phyloP scores from a whole-genome alignment of 1,284 basidiomycete genomes.

The Trichosporon inkin region DNA sequence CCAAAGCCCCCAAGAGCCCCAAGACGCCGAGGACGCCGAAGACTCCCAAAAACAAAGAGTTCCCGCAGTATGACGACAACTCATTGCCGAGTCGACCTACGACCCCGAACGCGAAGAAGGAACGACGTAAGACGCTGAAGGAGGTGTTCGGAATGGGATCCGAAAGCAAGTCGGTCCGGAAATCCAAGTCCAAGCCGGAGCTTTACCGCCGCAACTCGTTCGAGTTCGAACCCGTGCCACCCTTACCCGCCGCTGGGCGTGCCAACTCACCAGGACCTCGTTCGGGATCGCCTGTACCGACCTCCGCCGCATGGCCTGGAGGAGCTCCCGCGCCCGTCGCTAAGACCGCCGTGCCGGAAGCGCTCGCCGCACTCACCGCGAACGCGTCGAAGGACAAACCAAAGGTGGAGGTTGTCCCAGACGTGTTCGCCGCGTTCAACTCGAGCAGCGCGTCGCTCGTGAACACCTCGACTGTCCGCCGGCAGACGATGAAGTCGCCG shows the following conservation, averaged over 20 bases:
- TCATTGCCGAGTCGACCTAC: neutral
- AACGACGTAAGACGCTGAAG: slow-evolving; percentile 20
- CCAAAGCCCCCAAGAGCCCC: neutral
- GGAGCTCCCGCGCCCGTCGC: neutral
- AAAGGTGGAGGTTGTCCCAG: slow-evolving; percentile 21
- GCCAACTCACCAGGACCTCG: neutral
- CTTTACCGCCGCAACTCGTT: slow-evolving; percentile 7
- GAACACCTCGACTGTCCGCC: slow-evolving; percentile 5
- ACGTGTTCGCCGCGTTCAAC: slow-evolving; percentile 22
- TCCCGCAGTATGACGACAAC: neutral
- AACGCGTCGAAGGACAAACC: slow-evolving; percentile 7
- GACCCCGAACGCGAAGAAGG: slow-evolving; percentile 3
- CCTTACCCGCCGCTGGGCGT: slow-evolving; percentile 6
- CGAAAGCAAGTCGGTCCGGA: slow-evolving; percentile 13
- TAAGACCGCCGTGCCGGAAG: slow-evolving; percentile 19
- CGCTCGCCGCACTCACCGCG: slow-evolving; percentile 21
- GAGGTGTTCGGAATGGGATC: slow-evolving; percentile 16
- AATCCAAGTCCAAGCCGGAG: slow-evolving; percentile 21
- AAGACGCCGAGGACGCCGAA: slow-evolving; percentile 5
- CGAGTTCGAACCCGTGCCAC: slow-evolving; percentile 10
- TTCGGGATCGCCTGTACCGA: neutral
- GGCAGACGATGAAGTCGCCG: slow-evolving; percentile 4
- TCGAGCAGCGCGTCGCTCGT: slow-evolving; percentile 7
- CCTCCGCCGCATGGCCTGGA: slow-evolving; percentile 3
- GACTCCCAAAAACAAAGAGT: slow-evolving; percentile 6